Conservation (phyloP, 208 protist species). For the Herpetomonas tarakana region DNA sequence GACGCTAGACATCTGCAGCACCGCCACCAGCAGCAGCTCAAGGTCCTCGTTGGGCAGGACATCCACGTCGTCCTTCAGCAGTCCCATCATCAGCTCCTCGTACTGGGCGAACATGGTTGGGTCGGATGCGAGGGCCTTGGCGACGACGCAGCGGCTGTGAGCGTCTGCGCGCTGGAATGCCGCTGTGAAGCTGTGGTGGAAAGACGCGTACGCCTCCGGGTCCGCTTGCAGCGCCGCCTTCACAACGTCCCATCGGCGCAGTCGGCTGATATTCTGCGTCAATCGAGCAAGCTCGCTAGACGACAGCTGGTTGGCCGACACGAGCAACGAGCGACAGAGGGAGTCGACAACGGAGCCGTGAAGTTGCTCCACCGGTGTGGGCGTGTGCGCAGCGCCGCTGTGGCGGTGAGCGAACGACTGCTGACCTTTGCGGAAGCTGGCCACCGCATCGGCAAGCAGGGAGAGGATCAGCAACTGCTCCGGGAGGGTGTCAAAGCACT, state of each 20-base stretch:
- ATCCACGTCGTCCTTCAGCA: conserved; percentile 36
- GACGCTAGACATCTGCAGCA: conserved; percentile 27
- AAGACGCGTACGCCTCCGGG: conserved; percentile 9
- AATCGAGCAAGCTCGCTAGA: conserved; percentile 67
- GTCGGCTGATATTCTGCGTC: conserved; percentile 50
- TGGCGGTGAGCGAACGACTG: neutral
- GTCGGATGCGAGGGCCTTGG: conserved; percentile 61
- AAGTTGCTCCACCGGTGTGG: neutral
- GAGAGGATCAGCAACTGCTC: conserved; percentile 6
- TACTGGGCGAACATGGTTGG: conserved; percentile 32
- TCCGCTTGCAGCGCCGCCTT: neutral
- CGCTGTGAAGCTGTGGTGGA: conserved; percentile 19
- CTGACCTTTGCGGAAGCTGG: neutral
- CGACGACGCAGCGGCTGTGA: conserved; percentile 76
- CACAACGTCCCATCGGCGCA: conserved; percentile 27
- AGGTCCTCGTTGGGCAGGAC: conserved; percentile 74
- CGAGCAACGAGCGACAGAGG: neutral
- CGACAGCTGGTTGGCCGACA: conserved; percentile 18
- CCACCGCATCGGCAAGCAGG: conserved; percentile 1
- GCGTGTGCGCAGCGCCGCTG: neutral
- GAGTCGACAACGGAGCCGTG: neutral
- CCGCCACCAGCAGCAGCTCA: conserved; percentile 62
- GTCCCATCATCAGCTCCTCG: conserved; percentile 42
- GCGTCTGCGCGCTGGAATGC: conserved; percentile 56
- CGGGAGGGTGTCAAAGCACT: neutral